phyloP scores from a whole-genome alignment of 2,329 filamentous ascomycete species.

The Pleomassaria siparia region DNA sequence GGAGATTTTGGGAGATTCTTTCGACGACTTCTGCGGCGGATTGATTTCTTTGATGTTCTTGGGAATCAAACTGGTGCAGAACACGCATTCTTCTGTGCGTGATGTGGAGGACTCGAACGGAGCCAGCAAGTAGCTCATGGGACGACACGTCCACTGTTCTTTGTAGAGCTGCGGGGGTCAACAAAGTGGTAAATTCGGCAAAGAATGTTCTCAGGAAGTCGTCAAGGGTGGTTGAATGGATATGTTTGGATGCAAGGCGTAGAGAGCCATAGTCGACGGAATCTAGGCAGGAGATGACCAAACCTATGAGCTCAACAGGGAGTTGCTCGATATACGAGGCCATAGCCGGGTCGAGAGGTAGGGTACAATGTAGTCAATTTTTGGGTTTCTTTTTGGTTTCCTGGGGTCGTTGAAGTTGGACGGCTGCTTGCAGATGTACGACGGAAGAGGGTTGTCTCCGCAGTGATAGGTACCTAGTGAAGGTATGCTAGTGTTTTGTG shows the following conservation, averaged over 20 bases:
- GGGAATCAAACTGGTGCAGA: too few species aligned
- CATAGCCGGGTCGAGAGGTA: conserved; percentile 16
- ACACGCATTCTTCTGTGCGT: conserved; percentile 10
- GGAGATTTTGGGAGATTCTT: too few species aligned
- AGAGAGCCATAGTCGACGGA: conserved; percentile 19
- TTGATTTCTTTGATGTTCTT: too few species aligned
- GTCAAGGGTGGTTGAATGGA: conserved; percentile 22
- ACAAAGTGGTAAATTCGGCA: conserved; percentile 21
- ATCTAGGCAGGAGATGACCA: conserved; percentile 20
- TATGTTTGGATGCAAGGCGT: conserved; percentile 26
- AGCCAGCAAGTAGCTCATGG: background rate
- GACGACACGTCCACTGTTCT: conserved; percentile 20
- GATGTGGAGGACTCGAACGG: background rate
- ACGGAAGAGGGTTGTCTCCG: too few species aligned
- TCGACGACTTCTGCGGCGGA: too few species aligned
- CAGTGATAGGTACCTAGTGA: too few species aligned
- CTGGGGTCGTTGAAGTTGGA: too few species aligned
- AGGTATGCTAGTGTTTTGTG: too few species aligned
- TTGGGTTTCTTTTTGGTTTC: too few species aligned
- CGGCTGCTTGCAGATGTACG: too few species aligned
- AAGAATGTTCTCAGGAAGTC: conserved; percentile 27
- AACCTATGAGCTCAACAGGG: conserved; percentile 32
- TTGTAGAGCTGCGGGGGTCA: conserved; percentile 26
- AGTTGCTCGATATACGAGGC: conserved; percentile 27
- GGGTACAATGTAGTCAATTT: background rate